A percentile compares a stretch with the other conserved stretches of the same genome.
Conservation (phyloP, 345 rosid genomes). For the Sonneratia alba region DNA sequence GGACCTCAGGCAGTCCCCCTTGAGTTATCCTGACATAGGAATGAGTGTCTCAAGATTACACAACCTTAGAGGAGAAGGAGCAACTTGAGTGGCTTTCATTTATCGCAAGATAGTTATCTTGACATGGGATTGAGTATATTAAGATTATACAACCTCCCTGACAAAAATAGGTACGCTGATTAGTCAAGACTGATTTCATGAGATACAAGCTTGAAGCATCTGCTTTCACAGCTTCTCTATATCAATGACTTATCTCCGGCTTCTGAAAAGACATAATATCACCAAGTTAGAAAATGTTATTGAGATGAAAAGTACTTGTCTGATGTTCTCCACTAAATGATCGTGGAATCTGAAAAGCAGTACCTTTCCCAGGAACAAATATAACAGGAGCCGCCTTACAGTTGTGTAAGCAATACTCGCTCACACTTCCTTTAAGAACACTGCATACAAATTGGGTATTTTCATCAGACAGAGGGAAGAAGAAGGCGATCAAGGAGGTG, state of each 20-base stretch:
- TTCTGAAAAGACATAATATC: constrained; percentile 18
- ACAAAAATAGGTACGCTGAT: not conserved
- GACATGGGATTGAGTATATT: not conserved
- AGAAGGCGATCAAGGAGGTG: not conserved
- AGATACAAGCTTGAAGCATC: not conserved
- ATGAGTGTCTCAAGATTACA: too few species aligned
- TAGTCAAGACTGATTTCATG: not conserved
- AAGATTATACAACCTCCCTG: not conserved
- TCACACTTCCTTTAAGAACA: constrained; percentile 65
- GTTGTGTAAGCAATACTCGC: constrained; percentile 75
- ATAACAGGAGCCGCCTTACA: constrained; percentile 74
- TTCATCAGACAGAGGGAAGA: not conserved
- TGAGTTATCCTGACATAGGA: not conserved
- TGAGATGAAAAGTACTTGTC: not conserved
- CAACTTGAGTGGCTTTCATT: not conserved
- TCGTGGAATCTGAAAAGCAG: not conserved
- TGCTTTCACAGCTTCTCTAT: constrained; percentile 7
- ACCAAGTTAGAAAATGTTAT: not conserved
- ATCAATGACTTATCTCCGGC: constrained; percentile 40
- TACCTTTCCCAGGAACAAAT: constrained; percentile 81
- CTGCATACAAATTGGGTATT: constrained; percentile 24
- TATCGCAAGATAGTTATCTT: not conserved
- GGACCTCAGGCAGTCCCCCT: not conserved
- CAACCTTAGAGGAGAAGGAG: too few species aligned
- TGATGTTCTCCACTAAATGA: not conserved